Evolutionary conservation across 1,139 yeast genomes (phyloP).

Genomic region (Nakaseomyces bracarensis): DNA sequence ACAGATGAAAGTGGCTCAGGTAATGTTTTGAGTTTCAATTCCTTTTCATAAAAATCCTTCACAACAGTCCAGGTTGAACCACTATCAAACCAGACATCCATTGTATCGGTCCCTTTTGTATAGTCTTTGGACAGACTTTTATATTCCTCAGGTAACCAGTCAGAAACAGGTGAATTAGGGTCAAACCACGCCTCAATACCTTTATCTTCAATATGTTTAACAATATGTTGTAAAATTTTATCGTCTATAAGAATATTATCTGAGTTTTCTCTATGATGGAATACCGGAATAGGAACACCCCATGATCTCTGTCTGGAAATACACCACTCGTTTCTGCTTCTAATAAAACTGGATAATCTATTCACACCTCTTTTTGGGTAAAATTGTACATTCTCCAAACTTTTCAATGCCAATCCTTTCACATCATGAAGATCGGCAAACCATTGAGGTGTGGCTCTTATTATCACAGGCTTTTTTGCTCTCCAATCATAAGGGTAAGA

Average conservation of each 20-base stretch:
- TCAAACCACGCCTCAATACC: constrained; percentile 80
- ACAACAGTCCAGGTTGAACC: constrained; percentile 88
- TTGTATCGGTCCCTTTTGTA: constrained; percentile 72
- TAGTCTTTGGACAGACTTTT: constrained; percentile 37
- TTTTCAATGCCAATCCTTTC: constrained; percentile 51
- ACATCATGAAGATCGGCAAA: constrained; percentile 78
- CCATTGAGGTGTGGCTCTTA: constrained; percentile 95
- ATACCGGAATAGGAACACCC: constrained; percentile 97
- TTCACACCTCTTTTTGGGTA: constrained; percentile 65
- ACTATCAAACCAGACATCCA: constrained; percentile 99
- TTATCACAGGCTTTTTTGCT: constrained; percentile 88
- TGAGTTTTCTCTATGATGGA: constrained; percentile 48
- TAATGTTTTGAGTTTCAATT: constrained; percentile 20
- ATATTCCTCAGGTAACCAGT: constrained; percentile 63
- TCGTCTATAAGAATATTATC: constrained; percentile 30
- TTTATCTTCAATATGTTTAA: constrained; percentile 29
- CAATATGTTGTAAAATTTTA: constrained; percentile 30
- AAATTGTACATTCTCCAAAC: constrained; percentile 58
- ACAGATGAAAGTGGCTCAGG: constrained; percentile 54
- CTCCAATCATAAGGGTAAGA: constrained; percentile 98
- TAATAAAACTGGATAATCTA: constrained; percentile 64
- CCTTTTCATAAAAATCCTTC: constrained; percentile 34
- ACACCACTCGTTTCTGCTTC: constrained; percentile 90
- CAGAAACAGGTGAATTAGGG: constrained; percentile 42
- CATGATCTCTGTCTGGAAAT: constrained; percentile 94